phyloP scores from a whole-genome alignment of 176 grass and related monocot genomes.

The Paspalum notatum region DNA sequence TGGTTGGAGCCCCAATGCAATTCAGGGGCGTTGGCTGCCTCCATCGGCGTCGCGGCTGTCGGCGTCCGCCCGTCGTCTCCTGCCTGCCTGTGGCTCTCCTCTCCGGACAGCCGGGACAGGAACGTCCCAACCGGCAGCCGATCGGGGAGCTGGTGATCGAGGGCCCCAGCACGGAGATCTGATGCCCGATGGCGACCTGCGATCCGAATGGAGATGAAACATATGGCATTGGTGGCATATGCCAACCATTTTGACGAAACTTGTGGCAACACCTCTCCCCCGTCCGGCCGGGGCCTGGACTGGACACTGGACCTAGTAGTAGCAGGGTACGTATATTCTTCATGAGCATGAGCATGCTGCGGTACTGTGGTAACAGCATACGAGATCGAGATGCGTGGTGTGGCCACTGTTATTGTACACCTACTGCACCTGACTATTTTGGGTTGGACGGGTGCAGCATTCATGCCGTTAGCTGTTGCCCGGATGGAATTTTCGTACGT shows the following conservation, averaged over 20 bases:
- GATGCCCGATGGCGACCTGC: constrained; percentile 12
- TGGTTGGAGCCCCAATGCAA: background rate
- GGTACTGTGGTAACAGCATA: background rate
- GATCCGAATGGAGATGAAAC: background rate
- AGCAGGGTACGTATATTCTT: background rate
- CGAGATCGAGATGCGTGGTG: background rate
- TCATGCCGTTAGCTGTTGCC: background rate
- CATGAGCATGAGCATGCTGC: background rate
- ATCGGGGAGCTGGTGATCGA: background rate
- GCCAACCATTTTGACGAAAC: constrained; percentile 8
- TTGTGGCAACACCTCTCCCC: background rate
- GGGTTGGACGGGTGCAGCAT: background rate
- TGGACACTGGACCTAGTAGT: no score
- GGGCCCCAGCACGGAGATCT: background rate
- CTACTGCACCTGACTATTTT: background rate
- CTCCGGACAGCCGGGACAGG: constrained; percentile 1
- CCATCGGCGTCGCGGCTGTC: background rate
- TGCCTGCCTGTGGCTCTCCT: background rate
- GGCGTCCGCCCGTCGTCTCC: background rate
- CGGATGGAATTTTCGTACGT: background rate
- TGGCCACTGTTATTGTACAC: background rate
- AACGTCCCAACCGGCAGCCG: constrained; percentile 3
- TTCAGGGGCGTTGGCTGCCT: background rate
- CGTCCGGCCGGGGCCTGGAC: no score
- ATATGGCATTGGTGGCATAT: background rate